A percentile compares a stretch with the other conserved stretches of the same genome.
These are phyloP conservation scores for Inosperma sp. DNA, from an alignment of 768 basidiomycete genomes.

Conservation along the genomic window DNA sequence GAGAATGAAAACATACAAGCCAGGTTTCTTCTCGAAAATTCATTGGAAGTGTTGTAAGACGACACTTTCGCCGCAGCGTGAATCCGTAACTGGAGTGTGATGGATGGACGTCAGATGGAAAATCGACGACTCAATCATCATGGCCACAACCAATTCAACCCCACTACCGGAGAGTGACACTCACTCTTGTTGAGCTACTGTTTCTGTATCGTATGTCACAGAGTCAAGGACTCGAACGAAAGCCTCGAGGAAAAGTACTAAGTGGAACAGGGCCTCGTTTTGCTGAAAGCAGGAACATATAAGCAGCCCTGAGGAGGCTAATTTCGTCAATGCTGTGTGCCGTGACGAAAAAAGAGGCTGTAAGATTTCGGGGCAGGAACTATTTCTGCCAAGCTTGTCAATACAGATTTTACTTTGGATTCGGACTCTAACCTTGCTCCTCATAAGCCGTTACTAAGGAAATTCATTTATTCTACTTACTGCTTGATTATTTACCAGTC, in stretches of 20 bases:
- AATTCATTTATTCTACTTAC: not conserved
- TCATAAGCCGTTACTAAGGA: not conserved
- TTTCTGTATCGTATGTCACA: not conserved
- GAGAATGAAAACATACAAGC: no score
- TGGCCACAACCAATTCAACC: no score
- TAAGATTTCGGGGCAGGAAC: conserved; percentile 6
- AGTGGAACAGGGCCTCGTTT: conserved; percentile 9
- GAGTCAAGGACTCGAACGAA: not conserved
- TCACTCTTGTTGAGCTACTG: not conserved
- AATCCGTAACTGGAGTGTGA: no score
- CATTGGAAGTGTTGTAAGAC: no score
- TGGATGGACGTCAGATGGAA: no score
- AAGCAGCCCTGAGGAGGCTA: conserved; percentile 5
- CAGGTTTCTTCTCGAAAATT: no score
- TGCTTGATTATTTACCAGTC: conserved; percentile 8
- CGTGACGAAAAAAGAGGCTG: not conserved
- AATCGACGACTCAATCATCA: no score
- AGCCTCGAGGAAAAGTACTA: conserved; percentile 1
- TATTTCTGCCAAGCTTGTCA: not conserved
- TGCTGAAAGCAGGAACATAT: conserved; percentile 9
- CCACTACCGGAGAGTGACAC: no score
- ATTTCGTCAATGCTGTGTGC: conserved; percentile 13
- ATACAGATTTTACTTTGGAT: not conserved
- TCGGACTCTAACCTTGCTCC: not conserved
- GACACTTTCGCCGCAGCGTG: no score